phyloP scores from a whole-genome alignment of 352 stramenopile genomes.

The Globisporangium middletonii region DNA sequence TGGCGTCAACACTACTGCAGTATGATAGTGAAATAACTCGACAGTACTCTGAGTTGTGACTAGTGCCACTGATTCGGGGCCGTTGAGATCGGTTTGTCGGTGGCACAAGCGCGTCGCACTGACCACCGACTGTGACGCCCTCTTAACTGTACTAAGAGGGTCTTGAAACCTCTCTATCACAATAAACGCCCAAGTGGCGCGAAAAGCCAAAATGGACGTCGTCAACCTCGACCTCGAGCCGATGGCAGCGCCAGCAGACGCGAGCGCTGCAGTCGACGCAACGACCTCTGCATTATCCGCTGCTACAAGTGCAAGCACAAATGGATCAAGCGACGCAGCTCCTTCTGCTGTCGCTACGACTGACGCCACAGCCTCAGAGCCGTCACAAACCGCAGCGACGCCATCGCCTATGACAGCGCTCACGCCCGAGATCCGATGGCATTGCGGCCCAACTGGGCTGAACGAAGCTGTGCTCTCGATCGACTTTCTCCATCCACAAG shows the following conservation, averaged over 20 bases:
- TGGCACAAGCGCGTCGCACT: not conserved
- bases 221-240: not conserved
- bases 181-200: not conserved
- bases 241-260: not conserved
- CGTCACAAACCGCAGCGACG: not conserved
- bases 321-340: not conserved
- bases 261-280: not conserved
- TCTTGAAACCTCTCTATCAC: not conserved
- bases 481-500: conserved; percentile 49
- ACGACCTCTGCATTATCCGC: too few relatives aligned
- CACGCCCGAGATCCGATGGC: conserved; percentile 83
- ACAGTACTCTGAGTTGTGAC: not conserved
- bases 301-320: too few relatives aligned
- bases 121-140: not conserved
- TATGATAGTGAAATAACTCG: too few relatives aligned
- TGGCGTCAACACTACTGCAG: too few relatives aligned
- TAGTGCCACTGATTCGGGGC: not conserved
- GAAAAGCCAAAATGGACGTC: not conserved
- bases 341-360: not conserved
- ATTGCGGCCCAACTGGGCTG: conserved; percentile 81
- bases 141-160: not conserved
- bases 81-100: not conserved
- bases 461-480: conserved; percentile 84
- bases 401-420: conserved; percentile 37
- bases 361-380: not conserved